Evolutionary conservation across 2,329 filamentous ascomycete genomes (phyloP).

Genomic region (Ophiostoma ulmi): DNA sequence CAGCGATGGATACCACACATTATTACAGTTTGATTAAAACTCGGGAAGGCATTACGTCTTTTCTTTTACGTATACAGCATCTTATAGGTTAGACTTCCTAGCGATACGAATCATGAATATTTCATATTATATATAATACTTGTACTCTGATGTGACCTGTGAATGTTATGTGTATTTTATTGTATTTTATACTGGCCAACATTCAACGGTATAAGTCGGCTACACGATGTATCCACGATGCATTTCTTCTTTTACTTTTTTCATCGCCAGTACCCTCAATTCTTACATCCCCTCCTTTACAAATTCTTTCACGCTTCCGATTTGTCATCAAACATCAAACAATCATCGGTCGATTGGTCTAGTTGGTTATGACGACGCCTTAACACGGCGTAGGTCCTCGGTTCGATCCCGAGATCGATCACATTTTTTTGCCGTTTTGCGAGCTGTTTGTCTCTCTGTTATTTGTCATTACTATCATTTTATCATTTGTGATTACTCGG

Average conservation of each 20-base stretch:
- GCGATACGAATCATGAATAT: conserved; percentile 7
- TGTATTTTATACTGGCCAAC: too few relatives aligned
- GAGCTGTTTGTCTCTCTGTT: too few relatives aligned
- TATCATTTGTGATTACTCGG: neutral
- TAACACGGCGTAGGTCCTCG: conserved; percentile 18
- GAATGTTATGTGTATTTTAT: too few relatives aligned
- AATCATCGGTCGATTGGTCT: conserved; percentile 8
- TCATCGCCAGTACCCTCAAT: neutral
- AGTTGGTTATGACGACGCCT: conserved; percentile 11
- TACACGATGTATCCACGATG: neutral
- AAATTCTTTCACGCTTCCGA: neutral
- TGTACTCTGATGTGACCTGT: neutral
- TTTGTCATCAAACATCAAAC: neutral
- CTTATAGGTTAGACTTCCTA: conserved; percentile 1
- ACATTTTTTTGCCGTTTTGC: neutral
- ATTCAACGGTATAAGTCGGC: neutral
- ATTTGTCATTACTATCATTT: neutral
- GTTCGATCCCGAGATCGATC: conserved; percentile 16
- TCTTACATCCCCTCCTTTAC: neutral
- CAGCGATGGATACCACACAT: conserved; percentile 15
- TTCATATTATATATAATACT: neutral
- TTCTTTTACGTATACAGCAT: neutral
- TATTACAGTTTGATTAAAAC: conserved; percentile 9
- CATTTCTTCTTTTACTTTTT: neutral
- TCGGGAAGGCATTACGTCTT: neutral